Percentiles rank a stretch among this genome's conserved stretches.
These are phyloP conservation scores for Aspergillus caelatus DNA, from an alignment of 2,329 filamentous ascomycete species.

Conservation along the genomic window DNA sequence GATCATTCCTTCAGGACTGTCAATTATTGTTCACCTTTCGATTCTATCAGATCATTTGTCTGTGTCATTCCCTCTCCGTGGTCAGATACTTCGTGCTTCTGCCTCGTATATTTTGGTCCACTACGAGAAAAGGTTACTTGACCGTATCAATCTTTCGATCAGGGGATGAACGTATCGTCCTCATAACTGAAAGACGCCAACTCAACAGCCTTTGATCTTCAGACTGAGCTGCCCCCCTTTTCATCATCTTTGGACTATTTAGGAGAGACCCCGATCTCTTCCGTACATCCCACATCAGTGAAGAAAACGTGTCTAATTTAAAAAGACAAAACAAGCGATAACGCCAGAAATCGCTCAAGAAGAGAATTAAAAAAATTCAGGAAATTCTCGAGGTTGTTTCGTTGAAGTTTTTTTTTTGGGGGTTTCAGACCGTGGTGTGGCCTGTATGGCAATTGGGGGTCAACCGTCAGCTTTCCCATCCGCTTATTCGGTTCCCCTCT, in stretches of 20 bases:
- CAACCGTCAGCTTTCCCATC: constrained; percentile 25
- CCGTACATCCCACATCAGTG: constrained; percentile 11
- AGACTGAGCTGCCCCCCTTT: constrained; percentile 16
- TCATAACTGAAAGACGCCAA: constrained; percentile 15
- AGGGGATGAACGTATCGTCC: neutral
- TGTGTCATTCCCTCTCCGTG: constrained; percentile 33
- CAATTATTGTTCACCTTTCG: constrained; percentile 15
- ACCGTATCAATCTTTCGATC: constrained; percentile 3
- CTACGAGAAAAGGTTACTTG: constrained; percentile 8
- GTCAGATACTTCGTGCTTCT: constrained; percentile 20
- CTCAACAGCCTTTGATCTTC: constrained; percentile 17
- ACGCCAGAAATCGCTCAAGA: neutral
- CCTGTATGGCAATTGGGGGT: constrained; percentile 25
- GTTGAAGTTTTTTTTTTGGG: constrained; percentile 9
- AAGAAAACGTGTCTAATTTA: neutral
- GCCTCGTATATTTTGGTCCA: constrained; percentile 11
- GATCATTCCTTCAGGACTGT: constrained; percentile 49
- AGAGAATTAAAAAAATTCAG: neutral
- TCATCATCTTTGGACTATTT: constrained; percentile 7
- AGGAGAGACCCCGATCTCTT: constrained; percentile 18
- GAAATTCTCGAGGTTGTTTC: neutral
- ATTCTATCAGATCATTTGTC: constrained; percentile 30
- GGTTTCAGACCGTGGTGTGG: constrained; percentile 17
- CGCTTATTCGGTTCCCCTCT: constrained; percentile 27
- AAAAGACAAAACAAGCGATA: neutral